A percentile compares a stretch with the other conserved stretches of the same genome.
Evolutionary conservation across 2,329 filamentous ascomycete species (phyloP).

Genomic region (Parafenestella ontariensis): DNA sequence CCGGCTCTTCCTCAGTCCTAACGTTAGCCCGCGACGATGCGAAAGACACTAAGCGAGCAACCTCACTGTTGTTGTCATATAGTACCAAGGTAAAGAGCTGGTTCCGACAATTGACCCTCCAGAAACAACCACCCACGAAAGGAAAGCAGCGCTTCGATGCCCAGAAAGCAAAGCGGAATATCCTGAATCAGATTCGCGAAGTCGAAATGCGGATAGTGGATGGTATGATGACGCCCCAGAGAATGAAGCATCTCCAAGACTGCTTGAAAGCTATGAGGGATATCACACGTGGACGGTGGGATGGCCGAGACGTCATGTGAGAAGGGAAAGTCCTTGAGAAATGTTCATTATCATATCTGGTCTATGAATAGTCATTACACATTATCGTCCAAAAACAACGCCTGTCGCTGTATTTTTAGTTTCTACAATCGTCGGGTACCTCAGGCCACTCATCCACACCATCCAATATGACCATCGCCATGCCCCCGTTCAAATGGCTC

Average conservation of each 20-base stretch:
- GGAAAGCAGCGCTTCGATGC: neutral
- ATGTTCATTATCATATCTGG: neutral
- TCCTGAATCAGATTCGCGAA: neutral
- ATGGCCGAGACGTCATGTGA: neutral
- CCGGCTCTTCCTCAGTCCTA: neutral
- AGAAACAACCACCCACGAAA: neutral
- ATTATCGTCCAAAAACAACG: neutral
- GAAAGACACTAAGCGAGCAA: neutral
- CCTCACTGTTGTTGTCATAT: neutral
- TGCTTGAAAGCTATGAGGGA: neutral
- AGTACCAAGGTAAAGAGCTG: neutral
- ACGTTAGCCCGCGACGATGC: no score
- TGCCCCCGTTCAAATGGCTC: slow-evolving; percentile 56
- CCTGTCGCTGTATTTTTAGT: slow-evolving; percentile 2
- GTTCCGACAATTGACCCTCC: neutral
- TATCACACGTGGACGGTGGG: neutral
- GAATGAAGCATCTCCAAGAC: neutral
- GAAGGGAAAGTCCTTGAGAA: neutral
- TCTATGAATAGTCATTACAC: slow-evolving; percentile 3
- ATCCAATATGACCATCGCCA: slow-evolving; percentile 58
- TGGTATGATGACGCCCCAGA: neutral
- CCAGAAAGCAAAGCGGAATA: neutral
- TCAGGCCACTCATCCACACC: slow-evolving; percentile 57
- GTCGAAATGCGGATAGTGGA: neutral
- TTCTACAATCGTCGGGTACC: slow-evolving; percentile 28